A percentile compares a stretch with the other conserved stretches of the same genome.
Conservation (phyloP, 1,284 basidiomycete species). For the Phylloboletellus chloephorus region DNA sequence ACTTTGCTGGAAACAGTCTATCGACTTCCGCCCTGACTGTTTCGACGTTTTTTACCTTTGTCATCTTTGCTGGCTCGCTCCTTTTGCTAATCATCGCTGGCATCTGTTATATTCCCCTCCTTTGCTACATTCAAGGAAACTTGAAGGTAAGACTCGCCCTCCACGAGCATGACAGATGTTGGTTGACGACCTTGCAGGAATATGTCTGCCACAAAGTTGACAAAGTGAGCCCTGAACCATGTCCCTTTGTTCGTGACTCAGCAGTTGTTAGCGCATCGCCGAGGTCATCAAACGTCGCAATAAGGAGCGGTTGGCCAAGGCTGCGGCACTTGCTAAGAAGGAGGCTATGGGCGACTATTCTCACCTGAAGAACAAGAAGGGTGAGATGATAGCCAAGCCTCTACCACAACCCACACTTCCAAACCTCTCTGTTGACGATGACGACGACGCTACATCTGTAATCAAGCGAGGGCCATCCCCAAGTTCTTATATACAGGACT, state of each 20-base stretch:
- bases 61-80: constrained; percentile 82
- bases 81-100: constrained; percentile 80
- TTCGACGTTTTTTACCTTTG: constrained; percentile 86
- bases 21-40: constrained; percentile 83
- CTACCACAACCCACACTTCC: constrained; percentile 94
- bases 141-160: constrained; percentile 58
- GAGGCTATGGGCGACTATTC: constrained; percentile 87
- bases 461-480: constrained; percentile 53
- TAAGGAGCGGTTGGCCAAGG: constrained; percentile 79
- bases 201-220: constrained; percentile 99
- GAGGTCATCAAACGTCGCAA: constrained; percentile 91
- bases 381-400: constrained; percentile 76
- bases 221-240: constrained; percentile 53
- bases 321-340: constrained; percentile 81
- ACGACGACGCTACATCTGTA: constrained; percentile 56
- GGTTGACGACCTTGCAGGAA: constrained; percentile 52
- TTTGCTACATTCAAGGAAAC: constrained; percentile 95
- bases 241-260: constrained; percentile 7
- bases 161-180: neutral
- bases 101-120: constrained; percentile 85
- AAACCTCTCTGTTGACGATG: constrained; percentile 80
- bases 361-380: constrained; percentile 91
- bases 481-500: constrained; percentile 51
- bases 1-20: constrained; percentile 62
- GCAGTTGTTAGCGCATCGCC: constrained; percentile 65